Evolutionary conservation across 129 eudicot genomes (phyloP), one percentile per base, ranked within the genome.

Genomic region (Glebionis coronaria): DNA sequence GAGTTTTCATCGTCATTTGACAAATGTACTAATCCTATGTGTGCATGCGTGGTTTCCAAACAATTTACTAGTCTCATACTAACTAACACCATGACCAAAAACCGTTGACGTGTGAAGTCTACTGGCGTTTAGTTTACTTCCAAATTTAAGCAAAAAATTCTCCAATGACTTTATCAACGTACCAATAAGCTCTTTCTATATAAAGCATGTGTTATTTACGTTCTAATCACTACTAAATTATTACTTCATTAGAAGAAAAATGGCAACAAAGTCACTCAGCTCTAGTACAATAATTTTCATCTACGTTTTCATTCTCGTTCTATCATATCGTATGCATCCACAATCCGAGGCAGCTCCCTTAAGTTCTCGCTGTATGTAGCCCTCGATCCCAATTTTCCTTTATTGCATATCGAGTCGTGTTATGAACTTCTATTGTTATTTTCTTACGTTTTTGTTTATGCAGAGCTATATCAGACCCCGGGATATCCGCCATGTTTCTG

Each of bases 401-500:
- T 44, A 9, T 11, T 21, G 56, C 4, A 15, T 49, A 4, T n/a
- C n/a, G 21, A 23, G 27, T 16, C 4, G 2, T 2, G 42, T 35
- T 35, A 35, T 35, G 42, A 13, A 15, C 19, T 29, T 28, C 35
- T 59, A 6, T 0, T 5, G 40, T 35, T 56, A 56, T 47, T 47
- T 57, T 25, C 23, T 23, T 44, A 14, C 40, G 14, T 72, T 56
- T 50, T 54, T 23, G 60, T 51, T 20, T 25, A 57, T 56, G 66
- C 65, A 76, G 80, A 69, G 45, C 8, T 76, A 19, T 45, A 50
- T 29, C 75, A 76, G 51, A 19, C 51, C 16, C 70, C 69, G 2
- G 44, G 27, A 16, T 20, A 57, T 44, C 75, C 75, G 1, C 75
- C 80, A 21, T 76, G 80, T 61, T 31, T 76, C 6, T 76, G 80